These are phyloP conservation scores for Boechera stricta DNA, from an alignment of 345 rosid genomes.

Conservation along the genomic window DNA sequence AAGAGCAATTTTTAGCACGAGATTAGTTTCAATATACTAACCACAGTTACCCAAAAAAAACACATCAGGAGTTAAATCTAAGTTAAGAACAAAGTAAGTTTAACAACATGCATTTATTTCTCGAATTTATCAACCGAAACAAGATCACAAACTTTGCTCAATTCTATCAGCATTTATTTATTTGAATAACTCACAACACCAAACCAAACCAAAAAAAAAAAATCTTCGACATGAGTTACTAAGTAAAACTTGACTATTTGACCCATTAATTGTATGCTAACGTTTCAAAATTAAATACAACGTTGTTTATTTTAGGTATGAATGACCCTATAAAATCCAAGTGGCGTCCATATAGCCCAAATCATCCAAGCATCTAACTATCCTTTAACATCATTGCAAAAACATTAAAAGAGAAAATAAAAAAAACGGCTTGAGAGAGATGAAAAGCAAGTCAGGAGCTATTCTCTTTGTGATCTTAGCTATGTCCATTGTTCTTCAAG, in stretches of 20 bases:
- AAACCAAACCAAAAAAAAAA: not conserved
- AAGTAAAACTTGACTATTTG: not conserved
- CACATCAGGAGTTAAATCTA: too few relatives aligned
- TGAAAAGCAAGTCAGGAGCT: constrained; percentile 14
- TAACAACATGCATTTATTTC: too few relatives aligned
- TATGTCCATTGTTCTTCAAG: constrained; percentile 10
- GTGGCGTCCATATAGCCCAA: not conserved
- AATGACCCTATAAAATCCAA: constrained; percentile 8
- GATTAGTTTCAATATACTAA: too few relatives aligned
- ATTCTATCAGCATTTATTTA: not conserved
- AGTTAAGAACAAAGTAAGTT: too few relatives aligned
- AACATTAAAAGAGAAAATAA: too few relatives aligned
- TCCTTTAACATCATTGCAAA: too few relatives aligned
- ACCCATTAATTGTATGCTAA: not conserved
- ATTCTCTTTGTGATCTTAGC: not conserved
- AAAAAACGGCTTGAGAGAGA: too few relatives aligned
- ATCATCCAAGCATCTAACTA: constrained; percentile 6
- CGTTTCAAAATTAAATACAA: not conserved
- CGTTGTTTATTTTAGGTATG: not conserved
- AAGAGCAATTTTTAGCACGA: too few relatives aligned
- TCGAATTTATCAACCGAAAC: too few relatives aligned
- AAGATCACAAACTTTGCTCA: not conserved
- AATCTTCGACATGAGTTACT: not conserved
- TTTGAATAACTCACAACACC: not conserved
- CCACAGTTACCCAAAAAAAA: too few relatives aligned